Conservation (phyloP, 371 early-diverging fungal genomes). For the Mortierella sp. region DNA sequence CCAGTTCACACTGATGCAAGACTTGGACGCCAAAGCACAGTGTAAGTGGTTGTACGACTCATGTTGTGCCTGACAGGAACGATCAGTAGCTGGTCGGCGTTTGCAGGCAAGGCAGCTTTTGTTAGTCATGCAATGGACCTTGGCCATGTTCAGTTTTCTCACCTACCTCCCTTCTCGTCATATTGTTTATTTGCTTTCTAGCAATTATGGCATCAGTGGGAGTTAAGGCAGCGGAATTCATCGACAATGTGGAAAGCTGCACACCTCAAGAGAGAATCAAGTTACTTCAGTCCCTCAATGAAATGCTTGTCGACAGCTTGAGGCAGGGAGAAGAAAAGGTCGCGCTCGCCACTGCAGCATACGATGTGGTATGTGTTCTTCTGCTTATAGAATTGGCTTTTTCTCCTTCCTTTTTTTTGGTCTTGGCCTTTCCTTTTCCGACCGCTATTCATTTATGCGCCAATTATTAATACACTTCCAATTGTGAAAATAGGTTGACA, state of each 20-base stretch:
- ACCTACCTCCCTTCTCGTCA: neutral
- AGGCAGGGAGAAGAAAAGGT: slow-evolving; percentile 95
- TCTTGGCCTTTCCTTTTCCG: neutral
- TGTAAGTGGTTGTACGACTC: slow-evolving; percentile 57
- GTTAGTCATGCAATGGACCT: neutral
- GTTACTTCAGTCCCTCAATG: slow-evolving; percentile 72
- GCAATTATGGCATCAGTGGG: slow-evolving; percentile 76
- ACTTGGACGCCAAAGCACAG: slow-evolving; percentile 91
- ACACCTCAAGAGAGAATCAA: slow-evolving; percentile 71
- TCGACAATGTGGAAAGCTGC: slow-evolving; percentile 64
- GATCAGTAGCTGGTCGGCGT: neutral
- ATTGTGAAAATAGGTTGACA: slow-evolving; percentile 77
- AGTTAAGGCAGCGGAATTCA: slow-evolving; percentile 69
- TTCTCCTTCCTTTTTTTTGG: neutral
- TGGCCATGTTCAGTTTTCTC: neutral
- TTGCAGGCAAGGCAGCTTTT: neutral
- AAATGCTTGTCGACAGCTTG: slow-evolving; percentile 76
- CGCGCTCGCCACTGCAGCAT: slow-evolving; percentile 90
- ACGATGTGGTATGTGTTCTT: slow-evolving; percentile 83
- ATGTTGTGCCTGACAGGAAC: neutral
- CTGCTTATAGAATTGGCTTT: neutral
- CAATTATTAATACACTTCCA: too few species aligned
- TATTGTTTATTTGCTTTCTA: slow-evolving; percentile 24
- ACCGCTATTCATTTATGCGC: too few species aligned
- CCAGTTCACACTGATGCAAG: slow-evolving; percentile 91